Percentiles rank a stretch among this genome's conserved stretches.
Conservation (phyloP, 257 asterid species). For the Ajuga chamaepitys region DNA sequence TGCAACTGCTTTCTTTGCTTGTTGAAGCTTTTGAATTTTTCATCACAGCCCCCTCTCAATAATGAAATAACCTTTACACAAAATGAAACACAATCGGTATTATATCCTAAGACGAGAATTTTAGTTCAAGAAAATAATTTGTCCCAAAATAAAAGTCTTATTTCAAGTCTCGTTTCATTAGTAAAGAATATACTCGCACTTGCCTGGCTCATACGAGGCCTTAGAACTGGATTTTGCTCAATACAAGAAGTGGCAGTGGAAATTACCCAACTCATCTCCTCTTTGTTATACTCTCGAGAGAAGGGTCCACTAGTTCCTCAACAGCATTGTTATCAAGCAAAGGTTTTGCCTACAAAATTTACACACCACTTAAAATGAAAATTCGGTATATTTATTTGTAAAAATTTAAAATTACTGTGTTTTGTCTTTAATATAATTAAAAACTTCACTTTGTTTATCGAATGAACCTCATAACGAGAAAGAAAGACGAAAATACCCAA, state of each 20-base stretch:
- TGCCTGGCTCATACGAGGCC: conserved; percentile 67
- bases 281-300: conserved; percentile 29
- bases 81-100: neutral
- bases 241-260: conserved; percentile 49
- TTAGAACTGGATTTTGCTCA: conserved; percentile 37
- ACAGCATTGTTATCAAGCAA: conserved; percentile 34
- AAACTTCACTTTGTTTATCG: no score
- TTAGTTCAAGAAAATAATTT: no score
- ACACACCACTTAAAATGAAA: no score
- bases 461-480: no score
- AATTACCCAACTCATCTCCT: conserved; percentile 39
- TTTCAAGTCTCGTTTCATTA: no score
- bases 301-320: conserved; percentile 42
- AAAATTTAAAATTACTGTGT: no score
- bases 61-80: conserved; percentile 1
- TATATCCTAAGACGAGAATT: no score
- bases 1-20: neutral
- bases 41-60: neutral
- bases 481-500: conserved; percentile 35
- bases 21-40: neutral
- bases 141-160: no score
- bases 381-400: no score
- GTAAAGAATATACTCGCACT: neutral
- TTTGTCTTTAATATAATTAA: no score
- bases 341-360: conserved; percentile 48